Conservation (phyloP, 2,329 filamentous ascomycete genomes). For the Verticillium alfalfae region DNA sequence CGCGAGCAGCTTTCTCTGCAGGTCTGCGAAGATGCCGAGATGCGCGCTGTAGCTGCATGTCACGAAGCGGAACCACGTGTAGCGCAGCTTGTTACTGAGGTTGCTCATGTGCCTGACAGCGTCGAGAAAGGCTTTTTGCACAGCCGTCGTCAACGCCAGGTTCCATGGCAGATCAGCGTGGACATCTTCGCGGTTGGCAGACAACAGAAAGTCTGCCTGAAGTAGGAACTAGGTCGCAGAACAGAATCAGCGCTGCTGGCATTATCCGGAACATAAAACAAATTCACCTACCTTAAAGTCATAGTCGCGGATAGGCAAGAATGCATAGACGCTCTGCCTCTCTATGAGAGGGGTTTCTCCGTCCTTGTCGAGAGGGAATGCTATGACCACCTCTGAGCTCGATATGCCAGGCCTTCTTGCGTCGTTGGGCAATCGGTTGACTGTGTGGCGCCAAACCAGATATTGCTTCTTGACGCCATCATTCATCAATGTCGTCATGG, state of each 20-base stretch:
- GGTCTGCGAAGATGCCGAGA: background rate
- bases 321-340: slow-evolving; percentile 15
- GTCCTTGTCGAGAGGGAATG: slow-evolving; percentile 10
- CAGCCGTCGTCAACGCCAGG: slow-evolving; percentile 3
- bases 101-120: slow-evolving; percentile 3
- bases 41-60: background rate
- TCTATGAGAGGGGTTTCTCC: background rate
- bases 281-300: slow-evolving; percentile 13
- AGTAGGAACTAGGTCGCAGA: slow-evolving; percentile 14
- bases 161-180: slow-evolving; percentile 15
- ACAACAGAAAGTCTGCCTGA: slow-evolving; percentile 18
- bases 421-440: slow-evolving; percentile 5
- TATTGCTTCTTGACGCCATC: slow-evolving; percentile 5
- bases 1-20: background rate
- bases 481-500: slow-evolving; percentile 1
- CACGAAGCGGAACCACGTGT: slow-evolving; percentile 6
- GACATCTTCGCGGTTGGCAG: slow-evolving; percentile 16
- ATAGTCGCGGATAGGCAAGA: slow-evolving; percentile 17
- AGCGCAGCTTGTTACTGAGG: slow-evolving; percentile 6
- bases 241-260: background rate
- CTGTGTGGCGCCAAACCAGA: slow-evolving; percentile 7
- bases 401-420: slow-evolving; percentile 4
- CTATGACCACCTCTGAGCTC: slow-evolving; percentile 12
- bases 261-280: background rate
- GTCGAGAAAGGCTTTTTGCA: background rate